Percentiles rank a stretch among this genome's conserved stretches.
Evolutionary conservation across 257 asterid genomes (phyloP).

Genomic region (Nyctanthes arbortristis): DNA sequence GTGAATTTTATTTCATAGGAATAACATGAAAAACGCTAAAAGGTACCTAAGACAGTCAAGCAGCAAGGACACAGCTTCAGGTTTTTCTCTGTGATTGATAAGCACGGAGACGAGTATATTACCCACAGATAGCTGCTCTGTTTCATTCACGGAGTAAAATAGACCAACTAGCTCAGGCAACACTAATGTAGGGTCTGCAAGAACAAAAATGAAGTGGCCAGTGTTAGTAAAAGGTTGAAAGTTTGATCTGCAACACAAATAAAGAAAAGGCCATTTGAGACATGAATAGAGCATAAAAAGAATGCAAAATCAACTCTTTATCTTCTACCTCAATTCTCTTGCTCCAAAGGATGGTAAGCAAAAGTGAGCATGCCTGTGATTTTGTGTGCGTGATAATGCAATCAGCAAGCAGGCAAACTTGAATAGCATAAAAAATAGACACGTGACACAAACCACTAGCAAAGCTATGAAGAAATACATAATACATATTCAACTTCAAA

Average conservation of each 20-base stretch:
- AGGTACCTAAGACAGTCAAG: slow-evolving; percentile 80
- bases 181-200: slow-evolving; percentile 71
- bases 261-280: slow-evolving; percentile 11
- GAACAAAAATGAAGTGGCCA: slow-evolving; percentile 24
- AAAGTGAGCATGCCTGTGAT: background rate
- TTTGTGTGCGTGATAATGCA: background rate
- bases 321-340: background rate
- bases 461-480: background rate
- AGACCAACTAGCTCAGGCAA: slow-evolving; percentile 67
- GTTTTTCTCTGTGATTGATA: slow-evolving; percentile 60
- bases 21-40: background rate
- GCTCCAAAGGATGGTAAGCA: background rate
- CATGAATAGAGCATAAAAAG: background rate
- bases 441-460: background rate
- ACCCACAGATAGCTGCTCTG: slow-evolving; percentile 43
- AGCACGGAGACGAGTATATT: slow-evolving; percentile 57
- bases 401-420: background rate
- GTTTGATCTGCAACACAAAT: background rate
- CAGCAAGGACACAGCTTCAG: slow-evolving; percentile 68
- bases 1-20: slow-evolving; percentile 11
- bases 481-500: background rate
- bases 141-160: slow-evolving; percentile 47
- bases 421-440: background rate
- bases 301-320: background rate
- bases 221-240: background rate